These are phyloP conservation scores for Trapa bicornis DNA, from an alignment of 345 rosid genomes.

Conservation along the genomic window DNA sequence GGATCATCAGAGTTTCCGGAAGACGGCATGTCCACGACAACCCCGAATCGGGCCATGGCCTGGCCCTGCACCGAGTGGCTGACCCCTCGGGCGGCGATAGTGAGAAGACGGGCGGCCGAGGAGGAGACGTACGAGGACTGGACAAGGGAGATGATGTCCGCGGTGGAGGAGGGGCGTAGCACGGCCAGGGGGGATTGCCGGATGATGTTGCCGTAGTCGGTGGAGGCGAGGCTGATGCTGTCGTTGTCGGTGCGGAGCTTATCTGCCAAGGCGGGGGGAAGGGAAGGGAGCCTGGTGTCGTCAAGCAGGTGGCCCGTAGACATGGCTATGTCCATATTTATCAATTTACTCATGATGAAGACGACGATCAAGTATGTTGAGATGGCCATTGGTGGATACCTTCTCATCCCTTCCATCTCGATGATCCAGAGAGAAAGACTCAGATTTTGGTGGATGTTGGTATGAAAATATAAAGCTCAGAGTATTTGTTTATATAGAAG, in stretches of 20 bases:
- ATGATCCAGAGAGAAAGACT: neutral
- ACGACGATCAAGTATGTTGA: constrained; percentile 13
- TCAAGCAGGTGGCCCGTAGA: neutral
- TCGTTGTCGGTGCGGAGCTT: constrained; percentile 30
- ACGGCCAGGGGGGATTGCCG: constrained; percentile 44
- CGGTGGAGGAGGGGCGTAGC: constrained; percentile 41
- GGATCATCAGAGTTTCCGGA: constrained; percentile 14
- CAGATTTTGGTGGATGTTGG: no score
- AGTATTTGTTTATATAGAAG: no score
- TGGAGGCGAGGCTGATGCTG: constrained; percentile 34
- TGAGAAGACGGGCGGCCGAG: constrained; percentile 14
- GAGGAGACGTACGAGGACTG: constrained; percentile 24
- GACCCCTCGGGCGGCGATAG: constrained; percentile 63
- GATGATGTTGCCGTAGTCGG: constrained; percentile 57
- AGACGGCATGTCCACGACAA: constrained; percentile 60
- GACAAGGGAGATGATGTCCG: constrained; percentile 40
- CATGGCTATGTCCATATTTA: neutral
- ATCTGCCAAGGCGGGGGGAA: constrained; percentile 9
- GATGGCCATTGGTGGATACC: constrained; percentile 1
- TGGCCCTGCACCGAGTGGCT: constrained; percentile 74
- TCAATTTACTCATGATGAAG: constrained; percentile 12
- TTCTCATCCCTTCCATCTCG: constrained; percentile 19
- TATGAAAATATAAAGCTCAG: no score
- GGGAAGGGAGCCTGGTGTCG: neutral
- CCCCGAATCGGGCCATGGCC: constrained; percentile 54